Conservation (phyloP, 352 stramenopile genomes). For the Globisporangium cederbergense region DNA sequence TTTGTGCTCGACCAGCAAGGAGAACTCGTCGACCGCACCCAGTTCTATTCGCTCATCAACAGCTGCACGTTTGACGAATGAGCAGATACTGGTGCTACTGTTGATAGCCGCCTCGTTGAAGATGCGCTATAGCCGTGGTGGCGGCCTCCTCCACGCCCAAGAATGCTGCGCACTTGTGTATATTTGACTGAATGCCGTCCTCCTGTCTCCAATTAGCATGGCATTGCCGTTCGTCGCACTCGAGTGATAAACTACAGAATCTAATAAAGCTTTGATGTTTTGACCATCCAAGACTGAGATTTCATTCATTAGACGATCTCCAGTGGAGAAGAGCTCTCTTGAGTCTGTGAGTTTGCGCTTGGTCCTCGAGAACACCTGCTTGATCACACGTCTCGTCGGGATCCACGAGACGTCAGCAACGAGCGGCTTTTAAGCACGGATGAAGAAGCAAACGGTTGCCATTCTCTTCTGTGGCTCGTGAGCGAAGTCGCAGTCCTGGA, state of each 20-base stretch:
- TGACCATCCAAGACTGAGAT: too few relatives aligned
- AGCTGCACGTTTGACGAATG: not conserved
- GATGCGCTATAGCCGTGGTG: not conserved
- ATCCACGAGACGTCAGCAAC: not conserved
- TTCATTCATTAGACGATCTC: too few relatives aligned
- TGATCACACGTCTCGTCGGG: not conserved
- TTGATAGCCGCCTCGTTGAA: too few relatives aligned
- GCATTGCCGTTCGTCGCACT: not conserved
- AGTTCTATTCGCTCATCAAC: slow-evolving; percentile 6
- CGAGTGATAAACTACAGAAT: not conserved
- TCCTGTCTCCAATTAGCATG: not conserved
- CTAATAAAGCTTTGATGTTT: too few relatives aligned
- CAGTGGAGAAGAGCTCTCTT: too few relatives aligned
- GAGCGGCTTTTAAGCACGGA: not conserved
- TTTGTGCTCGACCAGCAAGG: not conserved
- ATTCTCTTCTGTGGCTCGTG: too few relatives aligned
- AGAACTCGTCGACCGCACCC: not conserved
- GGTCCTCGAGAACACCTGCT: too few relatives aligned
- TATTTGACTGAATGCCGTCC: not conserved
- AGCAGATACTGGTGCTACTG: not conserved
- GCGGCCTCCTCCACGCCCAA: not conserved
- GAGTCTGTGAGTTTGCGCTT: too few relatives aligned
- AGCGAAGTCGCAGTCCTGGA: too few relatives aligned
- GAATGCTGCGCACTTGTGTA: not conserved
- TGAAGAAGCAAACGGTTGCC: not conserved